These are phyloP conservation scores for Ophiocordyceps sinensis DNA, from an alignment of 2,329 filamentous ascomycete species.

Conservation along the genomic window DNA sequence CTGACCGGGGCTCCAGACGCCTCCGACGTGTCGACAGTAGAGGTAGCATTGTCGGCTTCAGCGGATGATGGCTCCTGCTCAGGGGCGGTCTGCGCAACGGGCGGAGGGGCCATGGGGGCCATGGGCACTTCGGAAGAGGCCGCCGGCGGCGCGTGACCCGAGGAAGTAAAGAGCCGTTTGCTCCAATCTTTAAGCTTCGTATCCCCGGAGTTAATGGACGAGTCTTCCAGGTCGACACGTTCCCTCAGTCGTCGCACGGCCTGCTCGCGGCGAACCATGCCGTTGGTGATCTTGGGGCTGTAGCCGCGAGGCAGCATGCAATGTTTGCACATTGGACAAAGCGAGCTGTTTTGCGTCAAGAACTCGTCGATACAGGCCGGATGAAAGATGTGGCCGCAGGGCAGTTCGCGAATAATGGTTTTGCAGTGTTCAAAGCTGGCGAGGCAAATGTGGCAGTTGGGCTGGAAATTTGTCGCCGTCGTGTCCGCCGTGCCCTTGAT, in stretches of 20 bases:
- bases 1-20: constrained; percentile 6
- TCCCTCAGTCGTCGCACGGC: constrained; percentile 48
- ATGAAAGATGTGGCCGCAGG: constrained; percentile 89
- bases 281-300: constrained; percentile 61
- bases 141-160: constrained; percentile 6
- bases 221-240: constrained; percentile 28
- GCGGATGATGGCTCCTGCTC: background rate
- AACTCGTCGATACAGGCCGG: constrained; percentile 84
- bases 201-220: constrained; percentile 16
- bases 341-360: constrained; percentile 60
- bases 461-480: constrained; percentile 50
- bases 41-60: background rate
- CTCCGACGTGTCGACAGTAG: constrained; percentile 4
- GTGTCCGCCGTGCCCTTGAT: constrained; percentile 19
- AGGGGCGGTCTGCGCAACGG: background rate
- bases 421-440: constrained; percentile 54
- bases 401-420: constrained; percentile 64
- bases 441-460: constrained; percentile 80
- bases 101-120: constrained; percentile 10
- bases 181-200: constrained; percentile 21
- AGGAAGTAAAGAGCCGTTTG: constrained; percentile 18
- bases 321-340: constrained; percentile 85
- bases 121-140: constrained; percentile 11
- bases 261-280: constrained; percentile 72
- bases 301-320: constrained; percentile 58